phyloP scores from a whole-genome alignment of 179 eudicot species.

The Beta macrorhiza region DNA sequence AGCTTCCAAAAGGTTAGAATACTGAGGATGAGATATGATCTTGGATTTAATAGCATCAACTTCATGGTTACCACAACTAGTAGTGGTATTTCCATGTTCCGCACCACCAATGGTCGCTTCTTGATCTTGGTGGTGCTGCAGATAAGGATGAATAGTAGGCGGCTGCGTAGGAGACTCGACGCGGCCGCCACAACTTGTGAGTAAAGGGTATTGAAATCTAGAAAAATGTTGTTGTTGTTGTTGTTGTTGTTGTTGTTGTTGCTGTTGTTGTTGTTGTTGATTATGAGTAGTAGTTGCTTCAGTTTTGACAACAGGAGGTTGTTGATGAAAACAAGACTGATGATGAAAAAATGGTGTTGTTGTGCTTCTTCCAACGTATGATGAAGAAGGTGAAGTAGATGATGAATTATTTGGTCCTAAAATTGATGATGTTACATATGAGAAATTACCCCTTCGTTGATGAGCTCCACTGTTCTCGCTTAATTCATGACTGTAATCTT shows the following conservation, averaged over 20 bases:
- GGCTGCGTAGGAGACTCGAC: slow-evolving; percentile 6
- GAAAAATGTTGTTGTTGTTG: slow-evolving; percentile 1
- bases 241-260: background rate
- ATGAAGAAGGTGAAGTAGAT: slow-evolving; percentile 29
- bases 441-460: slow-evolving; percentile 27
- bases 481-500: slow-evolving; percentile 30
- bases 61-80: slow-evolving; percentile 26
- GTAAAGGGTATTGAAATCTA: slow-evolving; percentile 32
- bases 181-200: slow-evolving; percentile 11
- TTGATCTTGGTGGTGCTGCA: slow-evolving; percentile 19
- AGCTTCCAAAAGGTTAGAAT: slow-evolving; percentile 48
- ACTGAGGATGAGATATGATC: slow-evolving; percentile 51
- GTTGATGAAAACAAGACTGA: slow-evolving; percentile 17
- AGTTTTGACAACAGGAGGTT: slow-evolving; percentile 21
- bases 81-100: slow-evolving; percentile 1
- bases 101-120: slow-evolving; percentile 12
- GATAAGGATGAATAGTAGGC: slow-evolving; percentile 9
- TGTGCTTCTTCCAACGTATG: slow-evolving; percentile 24
- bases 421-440: slow-evolving; percentile 37
- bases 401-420: slow-evolving; percentile 26
- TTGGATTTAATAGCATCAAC: slow-evolving; percentile 45
- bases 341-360: slow-evolving; percentile 12
- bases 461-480: slow-evolving; percentile 32
- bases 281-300: slow-evolving; percentile 18
- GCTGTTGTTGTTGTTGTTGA: background rate